Evolutionary conservation across 176 grass and related monocot species (phyloP), one percentile per base, ranked within the genome.

Genomic region (Raddia guianensis): DNA sequence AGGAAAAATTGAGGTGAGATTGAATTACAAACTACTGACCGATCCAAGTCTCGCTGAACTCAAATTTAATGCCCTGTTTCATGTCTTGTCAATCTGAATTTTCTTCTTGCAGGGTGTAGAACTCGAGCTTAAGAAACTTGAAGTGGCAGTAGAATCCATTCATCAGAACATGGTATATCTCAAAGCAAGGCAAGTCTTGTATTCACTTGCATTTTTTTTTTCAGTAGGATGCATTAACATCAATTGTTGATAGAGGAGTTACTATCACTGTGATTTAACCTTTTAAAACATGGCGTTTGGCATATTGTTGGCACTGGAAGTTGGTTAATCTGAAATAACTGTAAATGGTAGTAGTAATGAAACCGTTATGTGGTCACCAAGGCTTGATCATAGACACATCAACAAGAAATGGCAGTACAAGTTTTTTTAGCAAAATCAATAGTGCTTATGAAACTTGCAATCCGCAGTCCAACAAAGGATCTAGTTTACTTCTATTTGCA

Each of bases 1-100:
- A 99, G 67, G 90, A 99, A 79, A 99, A 77, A 84, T 99, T 73
- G 84, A 98, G 92, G 96, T 93, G 35, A 32, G 66, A 55, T 63
- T 49, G 46, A 83, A 60, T 73, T 82, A 33, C 16, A 61, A 74
- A 52, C 48, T 27, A 50, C 49, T 16, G 19, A 45, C 9, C 42
- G 21, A 50, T 74, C 37, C 45, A 60, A 52, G 59, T 86, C 59
- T 51, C 19, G 49, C 8, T 65, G 33, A 51, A 32, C 50, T 82
- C 67, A 47, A 66, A 64, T 77, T 54, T 66, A 60, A 47, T 87
- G 52, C 15, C 72, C 16, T 72, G 53, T 59, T 83, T 84, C 21
- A 7, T 51, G 34, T 80, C 32, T 63, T 76, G 57, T 12, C 18
- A 19, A 50, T 88, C 40, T 68, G 16, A 60, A 15, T 59, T 81